Evolutionary conservation across 2,329 filamentous ascomycete species (phyloP).

Genomic region (Fusarium mundagurra): DNA sequence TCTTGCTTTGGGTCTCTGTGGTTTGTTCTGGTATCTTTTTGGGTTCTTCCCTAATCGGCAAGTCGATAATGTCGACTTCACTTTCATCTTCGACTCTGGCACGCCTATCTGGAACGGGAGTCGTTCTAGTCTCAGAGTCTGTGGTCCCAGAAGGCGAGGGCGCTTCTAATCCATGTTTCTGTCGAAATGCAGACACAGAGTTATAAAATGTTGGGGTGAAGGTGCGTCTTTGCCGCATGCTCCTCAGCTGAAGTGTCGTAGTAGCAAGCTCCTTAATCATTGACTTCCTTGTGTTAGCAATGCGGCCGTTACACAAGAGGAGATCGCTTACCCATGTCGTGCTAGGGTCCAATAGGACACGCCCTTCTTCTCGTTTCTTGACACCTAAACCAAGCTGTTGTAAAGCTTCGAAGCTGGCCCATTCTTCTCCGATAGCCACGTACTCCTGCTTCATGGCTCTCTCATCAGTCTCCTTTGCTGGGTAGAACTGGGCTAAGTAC

Average conservation of each 20-base stretch:
- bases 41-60: neutral
- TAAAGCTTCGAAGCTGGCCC: slow-evolving; percentile 20
- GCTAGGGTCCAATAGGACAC: slow-evolving; percentile 4
- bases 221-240: slow-evolving; percentile 22
- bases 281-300: neutral
- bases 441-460: slow-evolving; percentile 15
- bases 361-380: slow-evolving; percentile 6
- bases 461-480: neutral
- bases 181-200: slow-evolving; percentile 1
- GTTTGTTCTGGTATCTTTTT: rapidly evolving
- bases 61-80: neutral
- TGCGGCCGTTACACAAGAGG: rapidly evolving
- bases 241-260: slow-evolving; percentile 11
- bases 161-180: neutral
- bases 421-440: slow-evolving; percentile 19
- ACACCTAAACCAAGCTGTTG: neutral
- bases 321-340: slow-evolving; percentile 2
- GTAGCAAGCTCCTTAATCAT: slow-evolving; percentile 22
- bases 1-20: neutral
- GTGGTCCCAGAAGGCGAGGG: too few relatives aligned
- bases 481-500: slow-evolving; percentile 21
- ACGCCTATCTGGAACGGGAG: neutral
- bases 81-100: neutral
- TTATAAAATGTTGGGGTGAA: slow-evolving; percentile 19
- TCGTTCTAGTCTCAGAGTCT: neutral